Conservation (phyloP, 1,284 basidiomycete species). For the Pseudomicrostroma phylloplanum region DNA sequence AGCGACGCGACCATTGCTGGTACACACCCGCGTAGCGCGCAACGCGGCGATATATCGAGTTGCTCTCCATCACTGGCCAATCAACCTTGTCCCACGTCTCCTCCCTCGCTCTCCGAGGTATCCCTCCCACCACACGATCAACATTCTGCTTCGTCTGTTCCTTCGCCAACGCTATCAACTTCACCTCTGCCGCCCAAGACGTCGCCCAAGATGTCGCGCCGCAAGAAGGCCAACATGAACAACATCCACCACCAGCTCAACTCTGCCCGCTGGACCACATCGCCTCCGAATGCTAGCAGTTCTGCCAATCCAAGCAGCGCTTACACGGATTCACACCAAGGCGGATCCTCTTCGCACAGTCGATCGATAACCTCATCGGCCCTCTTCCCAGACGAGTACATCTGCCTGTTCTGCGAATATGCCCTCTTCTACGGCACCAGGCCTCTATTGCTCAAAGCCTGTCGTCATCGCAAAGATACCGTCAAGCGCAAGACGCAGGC, state of each 20-base stretch:
- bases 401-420: conserved; percentile 1
- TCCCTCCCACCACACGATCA: not conserved
- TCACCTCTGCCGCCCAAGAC: not conserved
- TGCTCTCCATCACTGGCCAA: not conserved
- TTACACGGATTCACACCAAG: too few relatives aligned
- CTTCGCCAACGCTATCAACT: not conserved
- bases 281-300: too few relatives aligned
- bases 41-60: not conserved
- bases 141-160: not conserved
- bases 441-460: not conserved
- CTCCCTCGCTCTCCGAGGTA: not conserved
- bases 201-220: not conserved
- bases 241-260: not conserved
- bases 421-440: not conserved
- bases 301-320: too few relatives aligned
- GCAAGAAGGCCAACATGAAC: conserved; percentile 3
- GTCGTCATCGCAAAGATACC: not conserved
- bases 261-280: not conserved
- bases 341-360: too few relatives aligned
- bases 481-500: too few relatives aligned
- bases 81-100: not conserved
- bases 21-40: not conserved
- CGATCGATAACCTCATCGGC: not conserved
- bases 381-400: conserved; percentile 1
- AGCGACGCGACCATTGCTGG: not conserved